Evolutionary conservation across 1,139 yeast species (phyloP), one percentile per base, ranked within the genome.

Genomic region (Candida sanyaensis): DNA sequence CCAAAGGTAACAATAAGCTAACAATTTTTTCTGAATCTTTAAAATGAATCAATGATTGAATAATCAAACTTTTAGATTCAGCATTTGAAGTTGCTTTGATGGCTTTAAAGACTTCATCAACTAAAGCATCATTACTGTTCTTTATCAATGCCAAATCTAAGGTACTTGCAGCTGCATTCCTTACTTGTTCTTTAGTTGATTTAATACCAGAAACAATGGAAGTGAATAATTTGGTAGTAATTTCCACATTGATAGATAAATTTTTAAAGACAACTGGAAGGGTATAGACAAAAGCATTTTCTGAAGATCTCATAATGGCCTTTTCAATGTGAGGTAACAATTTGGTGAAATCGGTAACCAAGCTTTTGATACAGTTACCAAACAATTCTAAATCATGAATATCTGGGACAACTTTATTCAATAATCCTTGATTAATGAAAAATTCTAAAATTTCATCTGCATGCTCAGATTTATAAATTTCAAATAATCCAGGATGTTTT

Each of bases 291-390:
- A 88, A 78, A 0, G 90, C 80, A 33, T 74, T 68, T 61, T 91
- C 98, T 0, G 97, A 88, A 2, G 96, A 83, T 63, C 97, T 80
- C 59, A 93, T 73, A 44, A 87, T 76, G 0, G 95, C 80, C 61
- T 88, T 91, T 55, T 89, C 93, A 44, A 92, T 61, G 13, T 78
- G 73, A 2, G 96, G 90, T 13, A 90, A 55, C 4, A 58, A 47
- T 0, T 62, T 56, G 12, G 62, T 65, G 48, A 87, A 73, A 11
- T 74, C 73, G 5, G 69, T 58, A 5, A 84, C 62, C 51, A 75
- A 73, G 12, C 73, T 74, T 17, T 63, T 57, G 26, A 81, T 60
- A 55, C 81, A 81, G 17, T 62, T 53, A 30, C 68, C 73, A 51
- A 81, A 67, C 4, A 58, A 53, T 24, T 55, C 55, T 41, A 69